Conservation (phyloP, 768 basidiomycete genomes). For the Rhizopogon salebrosus region DNA sequence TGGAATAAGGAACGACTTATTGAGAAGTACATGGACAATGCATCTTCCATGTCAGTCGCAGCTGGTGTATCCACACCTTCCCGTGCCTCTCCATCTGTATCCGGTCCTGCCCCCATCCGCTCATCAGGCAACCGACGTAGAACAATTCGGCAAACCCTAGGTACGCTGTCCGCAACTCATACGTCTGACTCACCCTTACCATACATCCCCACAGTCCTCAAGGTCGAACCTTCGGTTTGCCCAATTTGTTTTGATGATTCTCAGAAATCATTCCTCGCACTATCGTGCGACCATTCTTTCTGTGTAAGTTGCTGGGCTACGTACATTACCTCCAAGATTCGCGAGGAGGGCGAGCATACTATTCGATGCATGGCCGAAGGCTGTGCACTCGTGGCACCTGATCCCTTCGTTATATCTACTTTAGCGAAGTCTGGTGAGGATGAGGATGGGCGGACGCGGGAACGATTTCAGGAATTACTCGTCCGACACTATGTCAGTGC, state of each 20-base stretch:
- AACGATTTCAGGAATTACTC: constrained; percentile 81
- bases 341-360: constrained; percentile 69
- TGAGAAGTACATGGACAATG: constrained; percentile 96
- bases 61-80: constrained; percentile 60
- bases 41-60: constrained; percentile 59
- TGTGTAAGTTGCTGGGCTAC: constrained; percentile 82
- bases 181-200: not conserved
- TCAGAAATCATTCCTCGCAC: constrained; percentile 60
- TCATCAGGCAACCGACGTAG: constrained; percentile 28
- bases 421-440: constrained; percentile 29
- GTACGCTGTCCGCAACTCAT: constrained; percentile 4
- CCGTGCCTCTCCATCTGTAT: constrained; percentile 15
- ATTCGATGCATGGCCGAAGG: constrained; percentile 80
- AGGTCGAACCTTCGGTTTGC: constrained; percentile 67
- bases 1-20: constrained; percentile 98
- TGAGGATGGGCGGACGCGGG: constrained; percentile 48
- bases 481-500: constrained; percentile 88
- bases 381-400: constrained; percentile 61
- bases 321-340: constrained; percentile 76
- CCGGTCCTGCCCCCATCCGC: constrained; percentile 27
- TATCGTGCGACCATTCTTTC: constrained; percentile 83
- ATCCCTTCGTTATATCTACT: constrained; percentile 52
- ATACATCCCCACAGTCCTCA: constrained; percentile 16
- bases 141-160: constrained; percentile 24
- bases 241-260: constrained; percentile 90